These are phyloP conservation scores for Calonectria montana DNA, from an alignment of 2,329 filamentous ascomycete genomes.

Conservation along the genomic window DNA sequence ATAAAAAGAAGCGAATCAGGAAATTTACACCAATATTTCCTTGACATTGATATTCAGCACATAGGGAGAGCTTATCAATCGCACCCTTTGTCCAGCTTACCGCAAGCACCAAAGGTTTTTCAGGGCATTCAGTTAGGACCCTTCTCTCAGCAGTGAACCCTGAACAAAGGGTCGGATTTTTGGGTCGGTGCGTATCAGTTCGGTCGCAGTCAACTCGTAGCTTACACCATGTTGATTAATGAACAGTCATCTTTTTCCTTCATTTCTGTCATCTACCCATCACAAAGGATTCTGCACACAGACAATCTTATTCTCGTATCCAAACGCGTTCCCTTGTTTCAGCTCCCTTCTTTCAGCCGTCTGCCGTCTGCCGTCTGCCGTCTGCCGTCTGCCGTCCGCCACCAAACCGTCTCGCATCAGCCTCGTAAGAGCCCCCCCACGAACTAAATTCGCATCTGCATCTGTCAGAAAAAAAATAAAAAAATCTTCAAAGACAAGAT, in stretches of 20 bases:
- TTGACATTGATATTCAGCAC: too few relatives aligned
- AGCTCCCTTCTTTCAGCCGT: not conserved
- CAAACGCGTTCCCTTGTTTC: not conserved
- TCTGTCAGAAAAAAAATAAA: not conserved
- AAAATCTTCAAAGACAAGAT: not conserved
- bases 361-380: too few relatives aligned
- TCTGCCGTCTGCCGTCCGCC: too few relatives aligned
- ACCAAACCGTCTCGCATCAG: not conserved
- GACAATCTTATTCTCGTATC: not conserved
- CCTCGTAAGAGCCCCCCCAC: not conserved
- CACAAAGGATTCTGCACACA: not conserved
- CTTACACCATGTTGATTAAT: not conserved
- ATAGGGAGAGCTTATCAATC: not conserved
- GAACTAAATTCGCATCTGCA: not conserved
- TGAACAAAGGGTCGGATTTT: not conserved
- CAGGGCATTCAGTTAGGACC: not conserved
- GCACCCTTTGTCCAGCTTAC: not conserved
- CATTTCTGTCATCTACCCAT: not conserved
- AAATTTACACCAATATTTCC: too few relatives aligned
- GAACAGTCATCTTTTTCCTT: not conserved
- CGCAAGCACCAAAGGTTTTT: not conserved
- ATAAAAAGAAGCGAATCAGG: too few relatives aligned
- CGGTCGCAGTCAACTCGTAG: not conserved
- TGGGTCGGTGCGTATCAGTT: not conserved
- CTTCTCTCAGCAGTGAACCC: too few relatives aligned